phyloP scores from a whole-genome alignment of 352 stramenopile species.

The Globisporangium cylindrosporum region DNA sequence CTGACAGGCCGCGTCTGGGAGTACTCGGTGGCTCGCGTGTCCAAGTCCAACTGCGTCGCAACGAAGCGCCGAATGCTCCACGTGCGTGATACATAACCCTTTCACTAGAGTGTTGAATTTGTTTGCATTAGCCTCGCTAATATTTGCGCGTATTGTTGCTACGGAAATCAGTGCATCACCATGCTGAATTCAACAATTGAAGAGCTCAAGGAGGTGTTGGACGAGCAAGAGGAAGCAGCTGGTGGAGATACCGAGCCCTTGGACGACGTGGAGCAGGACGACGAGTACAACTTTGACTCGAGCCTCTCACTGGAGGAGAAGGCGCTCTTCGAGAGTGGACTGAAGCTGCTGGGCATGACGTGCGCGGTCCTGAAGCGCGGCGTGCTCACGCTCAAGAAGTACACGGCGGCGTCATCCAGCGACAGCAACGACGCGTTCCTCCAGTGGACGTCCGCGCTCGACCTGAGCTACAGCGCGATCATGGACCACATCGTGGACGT shows the following conservation, averaged over 20 bases:
- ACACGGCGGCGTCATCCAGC: conserved; percentile 33
- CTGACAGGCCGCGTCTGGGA: conserved; percentile 85
- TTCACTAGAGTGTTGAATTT: background rate
- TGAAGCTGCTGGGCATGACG: conserved; percentile 75
- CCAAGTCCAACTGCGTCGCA: conserved; percentile 85
- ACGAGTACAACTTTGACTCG: conserved; percentile 80
- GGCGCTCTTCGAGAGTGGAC: conserved; percentile 55
- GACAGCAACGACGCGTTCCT: conserved; percentile 61
- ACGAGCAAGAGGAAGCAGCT: conserved; percentile 41
- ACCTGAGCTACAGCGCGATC: conserved; percentile 56
- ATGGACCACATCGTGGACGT: conserved; percentile 79
- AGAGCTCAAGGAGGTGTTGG: conserved; percentile 75
- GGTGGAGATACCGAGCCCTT: conserved; percentile 23
- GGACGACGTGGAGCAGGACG: conserved; percentile 51
- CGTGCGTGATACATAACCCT: conserved; percentile 24
- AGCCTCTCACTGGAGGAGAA: conserved; percentile 64
- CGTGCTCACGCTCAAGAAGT: conserved; percentile 75
- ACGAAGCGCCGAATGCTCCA: conserved; percentile 86
- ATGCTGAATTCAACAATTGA: conserved; percentile 82
- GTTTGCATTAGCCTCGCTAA: background rate
- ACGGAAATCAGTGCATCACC: conserved; percentile 51
- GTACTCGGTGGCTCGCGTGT: conserved; percentile 56
- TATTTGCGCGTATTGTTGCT: background rate
- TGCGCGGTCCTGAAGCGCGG: conserved; percentile 77
- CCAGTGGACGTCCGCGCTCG: conserved; percentile 64